Conservation (phyloP, 257 asterid genomes). For the Nicotiana benthamiana region DNA sequence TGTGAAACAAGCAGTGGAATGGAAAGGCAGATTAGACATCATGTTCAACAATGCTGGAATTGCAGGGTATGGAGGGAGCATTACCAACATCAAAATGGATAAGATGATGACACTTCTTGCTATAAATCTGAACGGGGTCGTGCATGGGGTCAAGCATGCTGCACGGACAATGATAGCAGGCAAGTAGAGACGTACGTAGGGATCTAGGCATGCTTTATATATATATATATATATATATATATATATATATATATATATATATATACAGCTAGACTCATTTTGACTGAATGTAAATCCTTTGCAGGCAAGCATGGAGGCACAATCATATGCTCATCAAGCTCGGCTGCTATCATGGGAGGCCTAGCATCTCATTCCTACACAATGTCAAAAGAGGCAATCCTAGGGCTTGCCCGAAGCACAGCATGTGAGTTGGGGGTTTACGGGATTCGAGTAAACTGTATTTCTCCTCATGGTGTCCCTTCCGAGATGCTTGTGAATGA, state of each 20-base stretch:
- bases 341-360: not conserved
- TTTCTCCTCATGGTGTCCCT: constrained; percentile 9
- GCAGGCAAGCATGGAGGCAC: not conserved
- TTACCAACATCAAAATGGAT: not conserved
- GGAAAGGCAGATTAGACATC: constrained; percentile 6
- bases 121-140: not conserved
- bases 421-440: constrained; percentile 3
- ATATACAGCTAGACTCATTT: not conserved
- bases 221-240: too few relatives aligned
- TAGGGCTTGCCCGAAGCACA: not conserved
- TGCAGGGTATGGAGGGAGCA: constrained; percentile 7
- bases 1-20: not conserved
- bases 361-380: constrained; percentile 4
- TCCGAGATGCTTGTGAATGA: constrained; percentile 4
- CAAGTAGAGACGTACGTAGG: not conserved
- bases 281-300: not conserved
- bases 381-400: constrained; percentile 5
- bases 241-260: too few relatives aligned
- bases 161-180: constrained; percentile 6
- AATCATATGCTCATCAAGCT: constrained; percentile 2
- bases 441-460: not conserved
- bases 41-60: constrained; percentile 9
- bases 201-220: too few relatives aligned
- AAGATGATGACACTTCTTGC: not conserved
- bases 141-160: not conserved